A percentile compares a stretch with the other conserved stretches of the same genome.
phyloP scores from a whole-genome alignment of 2,329 filamentous ascomycete genomes.

The Phyllosticta citrichinensis region DNA sequence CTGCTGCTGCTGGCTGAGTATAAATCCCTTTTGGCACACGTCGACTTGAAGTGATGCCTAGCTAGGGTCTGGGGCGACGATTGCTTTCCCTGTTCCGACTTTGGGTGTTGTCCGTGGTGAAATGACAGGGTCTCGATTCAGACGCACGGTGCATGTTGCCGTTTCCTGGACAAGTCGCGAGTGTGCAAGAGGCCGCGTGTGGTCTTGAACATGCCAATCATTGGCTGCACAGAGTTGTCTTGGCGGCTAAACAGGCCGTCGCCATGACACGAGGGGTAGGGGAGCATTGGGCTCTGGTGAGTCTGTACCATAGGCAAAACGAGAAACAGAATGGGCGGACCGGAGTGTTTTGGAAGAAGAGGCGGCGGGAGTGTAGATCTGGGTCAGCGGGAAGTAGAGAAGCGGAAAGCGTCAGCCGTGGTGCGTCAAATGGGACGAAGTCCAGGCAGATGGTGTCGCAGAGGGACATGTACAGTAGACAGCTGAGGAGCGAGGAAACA shows the following conservation, averaged over 20 bases:
- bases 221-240: not conserved
- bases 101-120: not conserved
- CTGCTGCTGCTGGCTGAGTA: not conserved
- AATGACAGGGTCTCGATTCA: not conserved
- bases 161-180: not conserved
- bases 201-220: not conserved
- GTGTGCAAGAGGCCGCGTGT: not conserved
- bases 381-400: not conserved
- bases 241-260: not conserved
- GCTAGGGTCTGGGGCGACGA: not conserved
- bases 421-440: not conserved
- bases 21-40: not conserved
- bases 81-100: not conserved
- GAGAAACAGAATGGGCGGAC: not conserved
- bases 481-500: not conserved
- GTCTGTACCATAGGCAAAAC: not conserved
- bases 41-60: not conserved
- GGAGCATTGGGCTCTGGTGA: not conserved
- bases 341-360: not conserved
- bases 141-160: not conserved
- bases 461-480: not conserved
- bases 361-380: not conserved
- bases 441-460: not conserved
- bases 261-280: not conserved
- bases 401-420: not conserved